Base-by-base conservation (phyloP, 176 grass and related monocot species). In the Areca catechu region DNA sequence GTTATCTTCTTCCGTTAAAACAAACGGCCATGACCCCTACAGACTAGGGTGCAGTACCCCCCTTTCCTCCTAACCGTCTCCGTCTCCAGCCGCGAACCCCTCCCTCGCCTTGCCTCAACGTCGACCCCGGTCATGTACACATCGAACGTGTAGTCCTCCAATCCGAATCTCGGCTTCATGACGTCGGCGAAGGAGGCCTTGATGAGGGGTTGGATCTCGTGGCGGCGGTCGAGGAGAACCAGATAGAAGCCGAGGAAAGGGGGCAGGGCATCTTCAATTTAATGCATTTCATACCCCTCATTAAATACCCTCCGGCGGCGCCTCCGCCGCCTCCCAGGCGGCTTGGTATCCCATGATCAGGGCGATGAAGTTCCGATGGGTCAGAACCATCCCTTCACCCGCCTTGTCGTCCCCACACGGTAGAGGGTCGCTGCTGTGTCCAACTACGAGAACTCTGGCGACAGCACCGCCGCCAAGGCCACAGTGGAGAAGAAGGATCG, bases 371-470 rank as follows among this genome's bases (percentile, higher is more conserved):
- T 76, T 95, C 16, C 90, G 76, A 79, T 95, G 85, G 53, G 76
- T 71, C 67, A 95, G 5, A 12, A 50, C 76, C 18, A 78, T 20
- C 79, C 85, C 72, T 95, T 95, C n/a, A 89, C 76, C n/a, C 73
- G 76, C 0, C 90, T 85, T 12, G 90, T 95, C 3, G 90, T 95
- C 24, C 90, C 90, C 0, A 85, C n/a, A 95, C 5, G 82, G 82
- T 95, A 95, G 0, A 89, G 66, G 43, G 89, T 84, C 24, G 76
- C 79, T 51, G 82, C 82, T 21, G 86, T 72, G 58, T 95, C 73
- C 5, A 85, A 95, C 69, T 95, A 85, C 73, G 49, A 69, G 51
- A 89, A 77, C n/a, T 68, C 76, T 17, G 68, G 49, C 57, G 68
- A 67, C 1, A 65, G 54, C 12, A 54, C 43, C 18, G 66, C 15